Conservation (phyloP, 257 asterid species). For the Buddleja alternifolia region DNA sequence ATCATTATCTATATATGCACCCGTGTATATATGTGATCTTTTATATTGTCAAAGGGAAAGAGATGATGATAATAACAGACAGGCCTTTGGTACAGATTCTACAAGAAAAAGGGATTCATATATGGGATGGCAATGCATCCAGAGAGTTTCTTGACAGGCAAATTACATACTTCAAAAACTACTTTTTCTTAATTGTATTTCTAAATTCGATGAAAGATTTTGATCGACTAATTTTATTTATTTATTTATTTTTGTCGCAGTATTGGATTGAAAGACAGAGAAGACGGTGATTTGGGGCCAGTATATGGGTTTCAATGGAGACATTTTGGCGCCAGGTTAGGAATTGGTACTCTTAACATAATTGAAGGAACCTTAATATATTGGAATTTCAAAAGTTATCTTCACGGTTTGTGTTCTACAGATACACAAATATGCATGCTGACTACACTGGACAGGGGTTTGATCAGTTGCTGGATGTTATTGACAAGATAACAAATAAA, state of each 20-base stretch:
- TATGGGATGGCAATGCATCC: constrained; percentile 89
- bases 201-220: constrained; percentile 27
- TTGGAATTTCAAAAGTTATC: not conserved
- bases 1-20: not conserved
- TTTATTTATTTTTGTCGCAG: constrained; percentile 39
- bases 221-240: not conserved
- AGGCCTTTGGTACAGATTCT: constrained; percentile 49
- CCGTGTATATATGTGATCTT: not conserved
- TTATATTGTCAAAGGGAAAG: not conserved
- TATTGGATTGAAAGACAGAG: constrained; percentile 65
- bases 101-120: constrained; percentile 67
- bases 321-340: constrained; percentile 84
- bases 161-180: constrained; percentile 16
- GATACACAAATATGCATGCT: constrained; percentile 73
- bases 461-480: constrained; percentile 79
- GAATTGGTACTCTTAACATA: not conserved
- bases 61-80: not conserved
- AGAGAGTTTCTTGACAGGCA: constrained; percentile 77
- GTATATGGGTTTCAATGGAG: constrained; percentile 88
- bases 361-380: not conserved
- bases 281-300: constrained; percentile 84
- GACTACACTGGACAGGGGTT: constrained; percentile 82
- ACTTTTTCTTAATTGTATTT: constrained; percentile 3
- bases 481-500: constrained; percentile 63
- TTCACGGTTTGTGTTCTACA: constrained; percentile 29